Evolutionary conservation across 1,139 yeast species (phyloP).

Genomic region (Hemisphaericaspora subhashii): DNA sequence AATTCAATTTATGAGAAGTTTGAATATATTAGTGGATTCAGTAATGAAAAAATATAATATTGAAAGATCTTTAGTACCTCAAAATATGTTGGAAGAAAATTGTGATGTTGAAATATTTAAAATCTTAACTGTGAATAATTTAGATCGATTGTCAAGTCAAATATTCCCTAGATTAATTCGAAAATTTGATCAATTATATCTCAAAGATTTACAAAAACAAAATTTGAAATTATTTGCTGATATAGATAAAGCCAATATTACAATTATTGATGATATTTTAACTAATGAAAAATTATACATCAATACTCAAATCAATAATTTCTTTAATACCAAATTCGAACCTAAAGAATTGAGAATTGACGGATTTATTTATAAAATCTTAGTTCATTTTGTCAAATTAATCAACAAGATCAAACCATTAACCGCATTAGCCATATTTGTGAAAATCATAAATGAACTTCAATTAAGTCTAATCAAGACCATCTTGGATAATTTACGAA

Average conservation of each 20-base stretch:
- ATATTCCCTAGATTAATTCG: constrained; percentile 36
- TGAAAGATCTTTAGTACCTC: constrained; percentile 24
- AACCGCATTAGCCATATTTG: constrained; percentile 38
- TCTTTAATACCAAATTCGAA: constrained; percentile 20
- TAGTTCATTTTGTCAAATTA: constrained; percentile 44
- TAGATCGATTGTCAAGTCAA: constrained; percentile 35
- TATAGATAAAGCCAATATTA: constrained; percentile 43
- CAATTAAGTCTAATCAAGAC: constrained; percentile 38
- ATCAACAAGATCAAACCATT: constrained; percentile 44
- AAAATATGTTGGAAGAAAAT: constrained; percentile 15
- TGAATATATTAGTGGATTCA: constrained; percentile 44
- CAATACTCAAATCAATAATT: constrained; percentile 28
- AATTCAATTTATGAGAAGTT: constrained; percentile 49
- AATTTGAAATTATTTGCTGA: constrained; percentile 44
- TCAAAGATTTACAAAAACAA: constrained; percentile 38
- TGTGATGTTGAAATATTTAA: constrained; percentile 35
- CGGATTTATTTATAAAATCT: constrained; percentile 40
- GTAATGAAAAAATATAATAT: constrained; percentile 43
- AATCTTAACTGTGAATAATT: constrained; percentile 47
- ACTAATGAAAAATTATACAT: constrained; percentile 40
- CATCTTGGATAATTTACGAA: constrained; percentile 33
- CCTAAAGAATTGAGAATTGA: constrained; percentile 28
- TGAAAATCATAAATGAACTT: constrained; percentile 39
- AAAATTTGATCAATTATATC: constrained; percentile 37
- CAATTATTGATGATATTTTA: constrained; percentile 45